These are phyloP conservation scores for Nicotiana tabacum DNA, from an alignment of 257 asterid genomes.

Conservation along the genomic window DNA sequence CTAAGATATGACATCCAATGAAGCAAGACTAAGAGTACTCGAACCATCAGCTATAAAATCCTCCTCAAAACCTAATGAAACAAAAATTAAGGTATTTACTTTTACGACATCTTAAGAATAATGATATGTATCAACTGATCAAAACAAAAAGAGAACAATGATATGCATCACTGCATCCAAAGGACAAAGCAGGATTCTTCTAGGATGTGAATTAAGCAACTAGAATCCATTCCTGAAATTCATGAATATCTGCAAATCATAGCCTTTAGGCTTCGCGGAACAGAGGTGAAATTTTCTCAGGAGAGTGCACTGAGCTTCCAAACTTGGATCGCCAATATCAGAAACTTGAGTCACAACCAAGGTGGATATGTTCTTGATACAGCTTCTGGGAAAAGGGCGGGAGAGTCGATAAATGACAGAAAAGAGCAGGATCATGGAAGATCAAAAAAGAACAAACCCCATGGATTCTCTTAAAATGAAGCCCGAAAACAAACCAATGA, in stretches of 20 bases:
- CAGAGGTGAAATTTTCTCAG: background rate
- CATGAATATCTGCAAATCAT: background rate
- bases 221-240: background rate
- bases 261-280: background rate
- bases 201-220: background rate
- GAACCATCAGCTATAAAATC: background rate
- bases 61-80: slow-evolving; percentile 2
- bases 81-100: background rate
- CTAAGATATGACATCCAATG: background rate
- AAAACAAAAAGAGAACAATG: background rate
- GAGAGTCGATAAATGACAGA: background rate
- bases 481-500: background rate
- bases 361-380: background rate
- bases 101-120: background rate
- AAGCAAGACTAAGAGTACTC: background rate
- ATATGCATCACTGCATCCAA: background rate
- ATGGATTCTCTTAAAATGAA: background rate
- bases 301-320: background rate
- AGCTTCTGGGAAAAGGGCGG: background rate
- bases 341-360: background rate
- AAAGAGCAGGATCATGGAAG: background rate
- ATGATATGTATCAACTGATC: background rate
- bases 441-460: background rate
- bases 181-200: background rate
- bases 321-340: background rate